These are phyloP conservation scores for Penicillium maclennaniae DNA, from an alignment of 495 filamentous ascomycete species.

Conservation along the genomic window DNA sequence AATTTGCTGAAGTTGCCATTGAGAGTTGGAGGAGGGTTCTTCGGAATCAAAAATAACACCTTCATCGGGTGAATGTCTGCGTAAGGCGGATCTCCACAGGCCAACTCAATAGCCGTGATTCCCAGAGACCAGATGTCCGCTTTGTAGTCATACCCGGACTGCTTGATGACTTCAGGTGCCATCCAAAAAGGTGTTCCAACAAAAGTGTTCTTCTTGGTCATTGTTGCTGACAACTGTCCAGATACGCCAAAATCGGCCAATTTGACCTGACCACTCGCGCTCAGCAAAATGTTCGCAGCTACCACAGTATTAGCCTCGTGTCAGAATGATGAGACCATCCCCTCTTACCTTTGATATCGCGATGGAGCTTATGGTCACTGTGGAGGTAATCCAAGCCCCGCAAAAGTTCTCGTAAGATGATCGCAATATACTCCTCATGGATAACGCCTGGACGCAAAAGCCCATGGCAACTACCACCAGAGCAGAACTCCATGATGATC, in stretches of 20 bases:
- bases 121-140: constrained; percentile 99
- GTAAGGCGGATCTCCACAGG: constrained; percentile 90
- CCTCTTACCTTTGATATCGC: constrained; percentile 85
- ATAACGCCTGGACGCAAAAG: constrained; percentile 91
- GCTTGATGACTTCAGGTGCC: constrained; percentile 98
- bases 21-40: constrained; percentile 80
- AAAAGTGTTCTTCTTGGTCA: constrained; percentile 99
- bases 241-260: constrained; percentile 97
- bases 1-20: constrained; percentile 81
- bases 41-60: constrained; percentile 93
- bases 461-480: constrained; percentile 88
- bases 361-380: constrained; percentile 88
- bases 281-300: constrained; percentile 89
- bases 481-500: constrained; percentile 97
- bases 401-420: constrained; percentile 86
- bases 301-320: constrained; percentile 15
- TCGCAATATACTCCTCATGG: constrained; percentile 87
- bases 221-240: constrained; percentile 95
- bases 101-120: constrained; percentile 92
- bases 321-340: not conserved
- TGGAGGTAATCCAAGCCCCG: constrained; percentile 91
- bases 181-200: constrained; percentile 99
- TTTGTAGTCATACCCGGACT: constrained; percentile 97
- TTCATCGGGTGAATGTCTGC: constrained; percentile 99
- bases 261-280: constrained; percentile 90